Percentiles rank a stretch among this genome's conserved stretches.
Evolutionary conservation across 306 rosid genomes (phyloP).

Genomic region (Argentina anserina): DNA sequence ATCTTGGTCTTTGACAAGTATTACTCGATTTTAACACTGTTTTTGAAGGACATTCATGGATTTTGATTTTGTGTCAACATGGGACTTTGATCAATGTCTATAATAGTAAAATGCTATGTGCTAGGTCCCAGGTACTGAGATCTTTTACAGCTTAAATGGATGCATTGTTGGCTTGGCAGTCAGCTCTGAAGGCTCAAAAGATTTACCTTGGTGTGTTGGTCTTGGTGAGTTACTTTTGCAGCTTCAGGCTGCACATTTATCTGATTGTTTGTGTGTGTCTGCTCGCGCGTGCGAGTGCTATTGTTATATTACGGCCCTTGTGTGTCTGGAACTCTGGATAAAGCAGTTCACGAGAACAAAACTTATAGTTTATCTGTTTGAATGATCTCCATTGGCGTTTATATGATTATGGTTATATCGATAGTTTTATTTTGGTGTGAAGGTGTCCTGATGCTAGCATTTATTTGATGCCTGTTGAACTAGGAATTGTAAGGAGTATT

Average conservation of each 20-base stretch:
- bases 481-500: constrained; percentile 90
- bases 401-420: neutral
- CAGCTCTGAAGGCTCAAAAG: constrained; percentile 53
- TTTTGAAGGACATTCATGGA: neutral
- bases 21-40: neutral
- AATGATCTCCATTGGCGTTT: neutral
- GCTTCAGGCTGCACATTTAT: neutral
- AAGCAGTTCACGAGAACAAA: neutral
- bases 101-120: constrained; percentile 22
- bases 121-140: constrained; percentile 72
- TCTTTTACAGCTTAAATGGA: constrained; percentile 71
- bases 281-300: neutral
- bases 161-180: constrained; percentile 82
- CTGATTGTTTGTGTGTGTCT: neutral
- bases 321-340: neutral
- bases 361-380: neutral
- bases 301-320: neutral
- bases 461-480: constrained; percentile 28
- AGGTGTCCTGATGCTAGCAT: neutral
- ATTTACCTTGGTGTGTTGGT: constrained; percentile 73
- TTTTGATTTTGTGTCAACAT: neutral
- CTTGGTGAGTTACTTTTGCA: constrained; percentile 62
- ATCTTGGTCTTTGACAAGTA: neutral
- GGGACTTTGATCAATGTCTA: neutral
- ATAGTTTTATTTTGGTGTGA: neutral